Evolutionary conservation across 2,329 filamentous ascomycete genomes (phyloP).

Genomic region (Eurotiales sp.): DNA sequence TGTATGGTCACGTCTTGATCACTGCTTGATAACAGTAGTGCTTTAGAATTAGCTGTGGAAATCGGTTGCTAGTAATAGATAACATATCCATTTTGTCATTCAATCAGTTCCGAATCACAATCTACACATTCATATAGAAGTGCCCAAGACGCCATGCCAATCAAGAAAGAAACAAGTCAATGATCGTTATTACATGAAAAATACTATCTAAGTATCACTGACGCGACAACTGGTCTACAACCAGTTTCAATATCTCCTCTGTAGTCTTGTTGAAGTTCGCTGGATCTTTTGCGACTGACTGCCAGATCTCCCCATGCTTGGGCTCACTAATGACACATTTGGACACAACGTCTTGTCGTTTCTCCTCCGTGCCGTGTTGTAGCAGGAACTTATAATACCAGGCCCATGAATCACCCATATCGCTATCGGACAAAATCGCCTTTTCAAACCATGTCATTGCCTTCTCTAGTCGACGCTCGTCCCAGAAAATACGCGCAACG

Average conservation of each 20-base stretch:
- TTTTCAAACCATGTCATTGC: conserved; percentile 98
- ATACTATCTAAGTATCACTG: conserved; percentile 2
- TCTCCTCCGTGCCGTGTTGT: conserved; percentile 93
- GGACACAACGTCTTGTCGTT: conserved; percentile 74
- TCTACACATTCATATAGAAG: not conserved
- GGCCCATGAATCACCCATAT: conserved; percentile 90
- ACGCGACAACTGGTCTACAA: conserved; percentile 49
- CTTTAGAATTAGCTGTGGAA: too few species aligned
- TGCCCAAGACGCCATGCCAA: not conserved
- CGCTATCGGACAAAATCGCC: conserved; percentile 80
- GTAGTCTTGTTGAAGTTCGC: conserved; percentile 68
- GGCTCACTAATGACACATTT: conserved; percentile 84
- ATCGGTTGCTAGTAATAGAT: too few species aligned
- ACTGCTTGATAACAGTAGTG: too few species aligned
- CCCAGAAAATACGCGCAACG: conserved; percentile 94
- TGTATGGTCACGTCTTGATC: too few species aligned
- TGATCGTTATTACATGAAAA: not conserved
- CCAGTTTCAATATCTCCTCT: conserved; percentile 80
- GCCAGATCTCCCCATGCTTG: conserved; percentile 89
- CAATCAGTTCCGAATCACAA: not conserved
- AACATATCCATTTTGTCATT: not conserved
- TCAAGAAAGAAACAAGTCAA: too few species aligned
- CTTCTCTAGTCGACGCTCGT: conserved; percentile 85
- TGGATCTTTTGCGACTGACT: conserved; percentile 78
- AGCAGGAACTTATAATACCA: conserved; percentile 95